Base-by-base conservation (phyloP, 768 basidiomycete genomes). In the Tulasnella sp. region DNA sequence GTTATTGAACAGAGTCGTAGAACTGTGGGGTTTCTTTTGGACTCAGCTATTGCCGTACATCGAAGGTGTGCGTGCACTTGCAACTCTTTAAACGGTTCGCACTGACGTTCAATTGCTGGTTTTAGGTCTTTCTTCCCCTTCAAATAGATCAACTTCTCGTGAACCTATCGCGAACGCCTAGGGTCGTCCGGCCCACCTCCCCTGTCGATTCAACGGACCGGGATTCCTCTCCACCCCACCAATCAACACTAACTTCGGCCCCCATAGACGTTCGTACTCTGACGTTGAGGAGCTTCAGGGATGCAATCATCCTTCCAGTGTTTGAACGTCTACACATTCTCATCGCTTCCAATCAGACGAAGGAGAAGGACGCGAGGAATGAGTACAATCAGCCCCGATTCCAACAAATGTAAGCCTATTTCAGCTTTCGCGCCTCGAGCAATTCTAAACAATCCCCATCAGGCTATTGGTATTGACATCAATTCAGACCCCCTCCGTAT, bases 1-100 rank as follows among this genome's bases (percentile, higher is more conserved):
- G 83, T 88, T 98, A 22, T 87, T 97, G 7, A 88, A 88, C 6
- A 89, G 95, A 41, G 89, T 97, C 24, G 94, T 96, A 1, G 96
- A 97, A 83, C 89, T 94, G 24, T 98, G 96, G 96, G 90, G 89
- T 20, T 97, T 97, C 88, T 98, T 98, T 86, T 97, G 94, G 93
- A 93, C 93, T 83, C 92, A 94, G 81, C 92, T 96, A 40, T 87
- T 96, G 9, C 93, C 95, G 11, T 96, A 96, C 84, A 88, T 96
- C 46, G 95, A 96, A 89, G 95, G 94, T 78, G 94, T 96, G 83
- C 84, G 92, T 88, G 14, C 37, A 37, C 9, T 4, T 76, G 34
- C 75, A 31, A 34, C n/a, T 75, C 60, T 24, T 8, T 50, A 9
- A 31, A 64, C 3, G 31, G 9, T 31, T 34, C 34, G 28, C 20